phyloP scores from a whole-genome alignment of 2,329 filamentous ascomycete species.

The Trematosphaeria pertusa region DNA sequence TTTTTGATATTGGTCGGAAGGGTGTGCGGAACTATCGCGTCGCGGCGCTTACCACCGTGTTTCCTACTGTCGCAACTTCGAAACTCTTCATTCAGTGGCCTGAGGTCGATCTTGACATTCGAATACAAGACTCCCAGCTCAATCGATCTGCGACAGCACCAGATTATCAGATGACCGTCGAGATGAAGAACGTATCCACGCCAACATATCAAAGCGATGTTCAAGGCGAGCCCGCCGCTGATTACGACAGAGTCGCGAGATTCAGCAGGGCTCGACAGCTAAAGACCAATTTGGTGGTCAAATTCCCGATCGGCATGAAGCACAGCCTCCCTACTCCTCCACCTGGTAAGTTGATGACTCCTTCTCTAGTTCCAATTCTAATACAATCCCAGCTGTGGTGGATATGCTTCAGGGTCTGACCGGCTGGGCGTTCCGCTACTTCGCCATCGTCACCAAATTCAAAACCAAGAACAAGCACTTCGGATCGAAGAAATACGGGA shows the following conservation, averaged over 20 bases:
- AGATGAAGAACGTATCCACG: constrained; percentile 19
- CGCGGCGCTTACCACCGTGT: constrained; percentile 2
- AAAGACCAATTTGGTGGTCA: constrained; percentile 10
- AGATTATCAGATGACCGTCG: constrained; percentile 16
- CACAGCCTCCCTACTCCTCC: constrained; percentile 15
- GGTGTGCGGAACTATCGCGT: constrained; percentile 6
- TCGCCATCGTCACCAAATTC: constrained; percentile 2
- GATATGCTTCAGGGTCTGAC: constrained; percentile 11
- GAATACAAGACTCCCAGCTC: constrained; percentile 5
- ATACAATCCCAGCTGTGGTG: background rate
- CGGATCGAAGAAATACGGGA: constrained; percentile 11
- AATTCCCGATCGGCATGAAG: constrained; percentile 16
- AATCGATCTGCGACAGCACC: constrained; percentile 5
- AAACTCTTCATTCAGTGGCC: constrained; percentile 25
- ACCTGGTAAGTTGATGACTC: constrained; percentile 5
- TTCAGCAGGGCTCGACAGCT: constrained; percentile 15
- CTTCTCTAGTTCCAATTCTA: too few relatives aligned
- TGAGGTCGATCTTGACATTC: constrained; percentile 21
- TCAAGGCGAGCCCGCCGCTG: constrained; percentile 19
- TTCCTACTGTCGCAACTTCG: constrained; percentile 5
- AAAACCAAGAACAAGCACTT: constrained; percentile 1
- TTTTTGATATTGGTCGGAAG: constrained; percentile 9
- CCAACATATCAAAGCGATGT: constrained; percentile 27
- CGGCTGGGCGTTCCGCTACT: constrained; percentile 18
- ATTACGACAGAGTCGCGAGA: constrained; percentile 13